Evolutionary conservation across 78 protist species (phyloP).

Genomic region (Dictyostelium intermedium): DNA sequence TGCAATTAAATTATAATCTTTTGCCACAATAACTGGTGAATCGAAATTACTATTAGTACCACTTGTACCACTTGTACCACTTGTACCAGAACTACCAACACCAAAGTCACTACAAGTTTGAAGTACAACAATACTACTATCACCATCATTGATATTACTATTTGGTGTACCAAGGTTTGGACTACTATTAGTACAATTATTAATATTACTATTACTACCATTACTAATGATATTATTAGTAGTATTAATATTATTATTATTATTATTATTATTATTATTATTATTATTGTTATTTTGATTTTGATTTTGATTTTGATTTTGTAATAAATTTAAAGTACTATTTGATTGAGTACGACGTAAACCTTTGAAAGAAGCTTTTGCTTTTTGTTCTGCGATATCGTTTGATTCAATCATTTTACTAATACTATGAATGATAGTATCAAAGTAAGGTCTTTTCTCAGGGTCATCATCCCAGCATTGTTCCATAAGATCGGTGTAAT

Average conservation of each 20-base stretch:
- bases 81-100: not conserved
- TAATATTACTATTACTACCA: not conserved
- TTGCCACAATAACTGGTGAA: not conserved
- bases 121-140: not conserved
- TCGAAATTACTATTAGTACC: not conserved
- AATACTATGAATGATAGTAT: slow-evolving; percentile 29
- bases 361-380: slow-evolving; percentile 47
- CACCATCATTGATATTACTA: not conserved
- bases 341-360: slow-evolving; percentile 40
- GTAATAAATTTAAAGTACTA: not conserved
- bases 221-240: not conserved
- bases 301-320: not conserved
- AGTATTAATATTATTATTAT: too few relatives aligned
- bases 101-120: not conserved
- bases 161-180: not conserved
- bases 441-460: slow-evolving; percentile 35
- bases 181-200: not conserved
- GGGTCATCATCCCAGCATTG: slow-evolving; percentile 49
- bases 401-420: not conserved
- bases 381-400: slow-evolving; percentile 50
- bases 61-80: not conserved
- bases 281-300: not conserved
- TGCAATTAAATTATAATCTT: not conserved
- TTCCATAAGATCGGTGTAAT: slow-evolving; percentile 13
- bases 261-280: not conserved